These are phyloP conservation scores for Quercus aquifolioides DNA, from an alignment of 306 rosid genomes.

Conservation along the genomic window DNA sequence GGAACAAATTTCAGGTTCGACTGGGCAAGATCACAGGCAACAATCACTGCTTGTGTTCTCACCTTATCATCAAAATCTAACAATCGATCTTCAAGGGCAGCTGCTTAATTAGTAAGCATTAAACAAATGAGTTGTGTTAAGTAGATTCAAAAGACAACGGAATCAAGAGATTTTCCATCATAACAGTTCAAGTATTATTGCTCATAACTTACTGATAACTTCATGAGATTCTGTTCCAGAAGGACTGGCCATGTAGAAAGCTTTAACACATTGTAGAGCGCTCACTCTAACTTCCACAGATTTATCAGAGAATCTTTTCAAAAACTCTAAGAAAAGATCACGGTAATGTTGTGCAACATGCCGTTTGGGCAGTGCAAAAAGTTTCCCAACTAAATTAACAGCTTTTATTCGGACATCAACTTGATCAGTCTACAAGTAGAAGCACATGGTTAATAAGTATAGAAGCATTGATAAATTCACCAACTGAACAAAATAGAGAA, in stretches of 20 bases:
- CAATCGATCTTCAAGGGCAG: conserved; percentile 68
- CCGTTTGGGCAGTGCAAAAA: conserved; percentile 64
- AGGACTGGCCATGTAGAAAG: conserved; percentile 55
- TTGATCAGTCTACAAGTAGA: conserved; percentile 71
- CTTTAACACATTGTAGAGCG: conserved; percentile 77
- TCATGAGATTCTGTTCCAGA: conserved; percentile 53
- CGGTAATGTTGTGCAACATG: conserved; percentile 55
- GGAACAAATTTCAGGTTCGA: conserved; percentile 57
- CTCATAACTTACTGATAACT: conserved; percentile 65
- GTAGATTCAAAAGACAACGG: conserved; percentile 7
- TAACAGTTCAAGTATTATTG: conserved; percentile 4
- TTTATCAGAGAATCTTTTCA: conserved; percentile 83
- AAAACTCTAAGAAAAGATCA: conserved; percentile 71
- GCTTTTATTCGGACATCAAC: conserved; percentile 93
- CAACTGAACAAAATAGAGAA: background rate
- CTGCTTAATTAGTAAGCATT: conserved; percentile 47
- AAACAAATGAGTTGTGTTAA: conserved; percentile 19
- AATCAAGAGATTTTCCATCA: conserved; percentile 20
- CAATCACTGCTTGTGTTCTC: conserved; percentile 76
- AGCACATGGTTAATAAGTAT: conserved; percentile 20
- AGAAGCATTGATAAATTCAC: background rate
- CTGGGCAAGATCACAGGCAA: conserved; percentile 81
- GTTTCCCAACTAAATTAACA: conserved; percentile 79
- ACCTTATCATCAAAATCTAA: conserved; percentile 82
- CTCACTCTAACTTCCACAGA: conserved; percentile 82